Percentiles rank a stretch among this genome's conserved stretches.
Evolutionary conservation across 139 green algal genomes (phyloP).

Genomic region (Chlorella sp.): DNA sequence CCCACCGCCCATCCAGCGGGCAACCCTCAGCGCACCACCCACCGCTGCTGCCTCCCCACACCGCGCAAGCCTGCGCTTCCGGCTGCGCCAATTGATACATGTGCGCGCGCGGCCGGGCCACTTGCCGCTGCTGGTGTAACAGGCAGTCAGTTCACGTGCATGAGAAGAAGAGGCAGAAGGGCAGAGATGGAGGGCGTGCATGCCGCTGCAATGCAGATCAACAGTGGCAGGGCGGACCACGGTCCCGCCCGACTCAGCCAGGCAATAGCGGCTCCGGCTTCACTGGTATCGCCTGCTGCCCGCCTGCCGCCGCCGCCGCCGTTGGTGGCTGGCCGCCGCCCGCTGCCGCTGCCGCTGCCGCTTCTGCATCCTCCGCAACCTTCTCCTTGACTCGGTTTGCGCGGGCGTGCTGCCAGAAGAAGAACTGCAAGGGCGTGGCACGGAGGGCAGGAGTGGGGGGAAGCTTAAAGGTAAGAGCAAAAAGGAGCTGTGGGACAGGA

Average conservation of each 20-base stretch:
- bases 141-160: background rate
- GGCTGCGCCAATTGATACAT: too few relatives aligned
- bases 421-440: slow-evolving; percentile 79
- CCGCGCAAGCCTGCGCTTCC: too few relatives aligned
- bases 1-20: too few relatives aligned
- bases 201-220: background rate
- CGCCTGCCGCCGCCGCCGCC: background rate
- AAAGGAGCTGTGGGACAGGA: too few relatives aligned
- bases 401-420: slow-evolving; percentile 77
- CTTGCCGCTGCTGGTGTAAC: background rate
- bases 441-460: too few relatives aligned
- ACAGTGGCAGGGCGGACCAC: too few relatives aligned
- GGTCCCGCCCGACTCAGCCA: background rate
- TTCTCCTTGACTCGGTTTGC: slow-evolving; percentile 60
- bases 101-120: too few relatives aligned
- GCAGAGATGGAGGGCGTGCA: too few relatives aligned
- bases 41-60: too few relatives aligned
- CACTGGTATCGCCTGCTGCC: background rate
- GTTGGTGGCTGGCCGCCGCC: background rate
- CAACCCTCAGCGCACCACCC: too few relatives aligned
- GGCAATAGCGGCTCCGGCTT: background rate
- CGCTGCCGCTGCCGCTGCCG: background rate
- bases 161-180: too few relatives aligned
- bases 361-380: background rate
- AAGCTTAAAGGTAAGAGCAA: too few relatives aligned